These are phyloP conservation scores for Mediolabrus comicus DNA, from an alignment of 108 stramenopile species.

Conservation along the genomic window DNA sequence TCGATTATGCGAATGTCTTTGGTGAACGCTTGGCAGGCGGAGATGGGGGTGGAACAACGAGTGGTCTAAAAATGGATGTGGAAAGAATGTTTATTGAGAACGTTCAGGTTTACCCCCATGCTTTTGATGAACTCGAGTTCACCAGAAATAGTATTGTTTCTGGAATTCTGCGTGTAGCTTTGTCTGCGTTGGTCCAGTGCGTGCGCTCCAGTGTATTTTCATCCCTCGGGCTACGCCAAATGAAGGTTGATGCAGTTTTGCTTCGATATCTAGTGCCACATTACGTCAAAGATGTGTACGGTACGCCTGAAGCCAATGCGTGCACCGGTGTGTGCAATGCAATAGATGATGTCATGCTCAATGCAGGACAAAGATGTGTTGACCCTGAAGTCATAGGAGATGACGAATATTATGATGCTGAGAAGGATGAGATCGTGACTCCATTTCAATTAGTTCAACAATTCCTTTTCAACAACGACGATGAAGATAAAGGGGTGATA, in stretches of 20 bases:
- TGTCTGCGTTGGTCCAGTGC: constrained; percentile 64
- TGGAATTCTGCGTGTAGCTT: constrained; percentile 57
- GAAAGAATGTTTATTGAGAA: constrained; percentile 88
- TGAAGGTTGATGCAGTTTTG: constrained; percentile 75
- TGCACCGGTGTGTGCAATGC: constrained; percentile 41
- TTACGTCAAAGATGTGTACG: constrained; percentile 70
- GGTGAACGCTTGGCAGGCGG: constrained; percentile 24
- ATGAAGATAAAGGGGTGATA: neutral
- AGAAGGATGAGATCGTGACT: constrained; percentile 46
- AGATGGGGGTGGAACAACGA: constrained; percentile 36
- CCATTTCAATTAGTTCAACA: constrained; percentile 35
- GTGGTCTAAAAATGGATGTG: constrained; percentile 78
- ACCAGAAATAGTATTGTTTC: constrained; percentile 60
- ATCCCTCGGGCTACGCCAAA: constrained; percentile 60
- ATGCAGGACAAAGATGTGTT: constrained; percentile 52
- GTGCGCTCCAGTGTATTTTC: constrained; percentile 60
- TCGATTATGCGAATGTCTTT: constrained; percentile 45
- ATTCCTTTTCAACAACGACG: constrained; percentile 10
- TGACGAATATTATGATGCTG: constrained; percentile 51
- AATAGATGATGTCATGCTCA: constrained; percentile 53
- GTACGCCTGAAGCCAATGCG: constrained; percentile 48
- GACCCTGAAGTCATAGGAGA: constrained; percentile 41
- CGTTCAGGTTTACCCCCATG: constrained; percentile 61
- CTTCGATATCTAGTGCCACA: constrained; percentile 74
- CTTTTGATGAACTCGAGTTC: constrained; percentile 52